A percentile compares a stretch with the other conserved stretches of the same genome.
phyloP scores from a whole-genome alignment of 257 asterid species.

The Forsythia suspensa region DNA sequence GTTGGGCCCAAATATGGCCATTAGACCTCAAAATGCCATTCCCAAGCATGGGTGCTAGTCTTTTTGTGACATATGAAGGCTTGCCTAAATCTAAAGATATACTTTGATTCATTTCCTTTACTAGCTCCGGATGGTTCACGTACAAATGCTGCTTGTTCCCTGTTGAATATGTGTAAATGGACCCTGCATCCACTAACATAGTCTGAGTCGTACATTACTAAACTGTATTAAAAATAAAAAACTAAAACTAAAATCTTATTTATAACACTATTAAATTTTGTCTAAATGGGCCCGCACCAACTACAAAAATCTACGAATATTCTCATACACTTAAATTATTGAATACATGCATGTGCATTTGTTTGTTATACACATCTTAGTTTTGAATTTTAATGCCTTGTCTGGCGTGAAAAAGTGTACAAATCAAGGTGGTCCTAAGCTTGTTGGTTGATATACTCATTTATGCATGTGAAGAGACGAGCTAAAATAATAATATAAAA shows the following conservation, averaged over 20 bases:
- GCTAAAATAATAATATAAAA: background rate
- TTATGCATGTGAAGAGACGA: slow-evolving; percentile 16
- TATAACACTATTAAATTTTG: background rate
- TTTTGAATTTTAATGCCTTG: background rate
- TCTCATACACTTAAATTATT: background rate
- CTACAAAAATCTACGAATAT: background rate
- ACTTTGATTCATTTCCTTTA: slow-evolving; percentile 73
- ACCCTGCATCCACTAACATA: slow-evolving; percentile 41
- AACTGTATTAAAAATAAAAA: background rate
- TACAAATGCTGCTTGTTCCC: slow-evolving; percentile 82
- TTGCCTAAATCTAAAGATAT: slow-evolving; percentile 56
- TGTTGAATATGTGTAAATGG: slow-evolving; percentile 62
- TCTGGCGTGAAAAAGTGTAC: background rate
- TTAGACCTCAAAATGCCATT: slow-evolving; percentile 85
- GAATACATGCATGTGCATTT: background rate
- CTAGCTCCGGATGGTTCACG: slow-evolving; percentile 66
- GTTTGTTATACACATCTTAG: background rate
- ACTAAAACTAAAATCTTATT: background rate
- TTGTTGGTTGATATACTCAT: background rate
- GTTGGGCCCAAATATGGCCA: slow-evolving; percentile 74
- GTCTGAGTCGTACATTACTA: too few species aligned
- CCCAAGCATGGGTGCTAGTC: slow-evolving; percentile 93
- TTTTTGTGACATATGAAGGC: slow-evolving; percentile 73
- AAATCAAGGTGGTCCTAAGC: slow-evolving; percentile 8
- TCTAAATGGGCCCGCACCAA: background rate